Evolutionary conservation across 2,329 filamentous ascomycete genomes (phyloP).

Genomic region (Rachicladosporium sp.): DNA sequence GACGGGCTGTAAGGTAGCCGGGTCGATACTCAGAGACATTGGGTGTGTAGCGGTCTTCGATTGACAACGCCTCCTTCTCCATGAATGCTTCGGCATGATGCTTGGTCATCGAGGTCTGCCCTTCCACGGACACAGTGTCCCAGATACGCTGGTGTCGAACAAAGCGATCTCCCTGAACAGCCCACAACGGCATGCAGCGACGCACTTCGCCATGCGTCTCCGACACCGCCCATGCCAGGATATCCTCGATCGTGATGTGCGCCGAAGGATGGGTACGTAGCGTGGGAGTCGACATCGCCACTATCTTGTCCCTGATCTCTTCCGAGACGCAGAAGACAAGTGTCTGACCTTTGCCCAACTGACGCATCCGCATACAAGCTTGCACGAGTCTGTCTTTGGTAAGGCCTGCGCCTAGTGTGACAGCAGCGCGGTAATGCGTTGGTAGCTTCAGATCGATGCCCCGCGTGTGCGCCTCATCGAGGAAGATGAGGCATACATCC

Average conservation of each 20-base stretch:
- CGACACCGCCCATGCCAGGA: constrained; percentile 47
- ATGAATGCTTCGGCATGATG: constrained; percentile 33
- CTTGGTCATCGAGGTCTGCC: constrained; percentile 7
- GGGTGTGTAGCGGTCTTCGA: constrained; percentile 39
- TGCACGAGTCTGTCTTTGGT: constrained; percentile 60
- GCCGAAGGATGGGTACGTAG: constrained; percentile 6
- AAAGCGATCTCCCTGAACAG: constrained; percentile 44
- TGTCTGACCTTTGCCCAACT: constrained; percentile 54
- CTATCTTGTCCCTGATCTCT: constrained; percentile 48
- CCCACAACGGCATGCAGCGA: constrained; percentile 46
- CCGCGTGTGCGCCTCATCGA: constrained; percentile 59
- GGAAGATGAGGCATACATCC: constrained; percentile 50
- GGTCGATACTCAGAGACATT: not conserved
- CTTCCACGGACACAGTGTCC: not conserved
- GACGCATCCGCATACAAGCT: constrained; percentile 55
- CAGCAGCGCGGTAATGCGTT: constrained; percentile 44
- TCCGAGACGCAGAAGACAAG: constrained; percentile 47
- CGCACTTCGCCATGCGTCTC: constrained; percentile 43
- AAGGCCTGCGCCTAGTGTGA: constrained; percentile 52
- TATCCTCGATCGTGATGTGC: constrained; percentile 34
- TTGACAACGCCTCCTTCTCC: constrained; percentile 41
- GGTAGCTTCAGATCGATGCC: constrained; percentile 58
- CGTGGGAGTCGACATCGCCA: too few relatives aligned
- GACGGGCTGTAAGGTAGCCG: not conserved
- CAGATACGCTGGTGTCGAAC: constrained; percentile 25